Evolutionary conservation across 2,329 filamentous ascomycete species (phyloP), one percentile per base, ranked within the genome.

Genomic region (Claviceps capensis): DNA sequence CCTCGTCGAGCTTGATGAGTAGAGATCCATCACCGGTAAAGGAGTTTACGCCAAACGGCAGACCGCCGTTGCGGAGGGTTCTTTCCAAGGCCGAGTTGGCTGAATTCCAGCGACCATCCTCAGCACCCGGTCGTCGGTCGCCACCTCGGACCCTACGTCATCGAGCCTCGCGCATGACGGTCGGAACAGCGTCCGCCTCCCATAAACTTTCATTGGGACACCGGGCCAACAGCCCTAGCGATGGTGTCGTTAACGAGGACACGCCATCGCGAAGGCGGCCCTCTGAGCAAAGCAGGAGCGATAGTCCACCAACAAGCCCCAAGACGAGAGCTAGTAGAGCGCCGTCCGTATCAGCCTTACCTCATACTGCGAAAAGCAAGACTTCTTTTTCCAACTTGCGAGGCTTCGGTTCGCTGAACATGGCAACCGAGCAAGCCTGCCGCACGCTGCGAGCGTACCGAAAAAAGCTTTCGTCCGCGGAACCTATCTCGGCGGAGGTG

Each of bases 21-120:
- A 72, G 76, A 56, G 77, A 79, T 54, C 70, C 75, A 6, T 81
- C 78, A 0, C 78, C 78, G 1, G 67, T 70, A 26, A 79, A 79
- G 59, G 72, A 75, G 4, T 71, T 77, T 2, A 72, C 79, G 1
- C 71, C 78, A 2, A 72, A 79, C 1, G 73, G 75, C 40, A 82
- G 82, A 34, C 86, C 85, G 38, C 90, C 91, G 4, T 70, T 97
- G 37, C 79, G 93, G 50, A 85, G 87, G 52, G 86, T 98, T 8
- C 73, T 97, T 36, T 95, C 90, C 1, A 88, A 86, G 59, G 83
- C 85, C 0, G 91, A 97, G 61, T 72, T 97, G 42, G 86, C 88
- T 8, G 87, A 90, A 55, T 90, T 95, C 55, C 79, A 81, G 56
- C 70, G 78, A 4, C 70, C 76, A 4, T 70, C 72, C 0, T 61